A percentile compares a stretch with the other conserved stretches of the same genome.
Conservation (phyloP, 2,329 filamentous ascomycete genomes). For the Knufia fluminis region DNA sequence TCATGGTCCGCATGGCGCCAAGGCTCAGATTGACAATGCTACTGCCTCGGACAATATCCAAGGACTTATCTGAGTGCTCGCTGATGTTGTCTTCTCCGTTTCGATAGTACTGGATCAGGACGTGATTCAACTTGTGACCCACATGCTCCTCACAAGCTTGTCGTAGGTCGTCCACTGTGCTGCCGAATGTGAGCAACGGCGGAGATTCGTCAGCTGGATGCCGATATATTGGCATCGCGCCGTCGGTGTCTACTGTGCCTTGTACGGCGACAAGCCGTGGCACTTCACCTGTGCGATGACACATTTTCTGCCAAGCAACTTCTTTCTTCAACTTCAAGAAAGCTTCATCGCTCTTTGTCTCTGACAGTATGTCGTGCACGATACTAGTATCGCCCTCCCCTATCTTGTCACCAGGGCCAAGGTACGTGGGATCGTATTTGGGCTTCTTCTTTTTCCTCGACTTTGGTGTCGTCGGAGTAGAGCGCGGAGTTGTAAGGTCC, state of each 20-base stretch:
- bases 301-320: slow-evolving; percentile 84
- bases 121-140: slow-evolving; percentile 80
- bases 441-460: neutral
- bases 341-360: slow-evolving; percentile 50
- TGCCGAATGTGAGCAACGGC: slow-evolving; percentile 64
- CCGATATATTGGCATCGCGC: slow-evolving; percentile 75
- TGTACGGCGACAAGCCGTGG: slow-evolving; percentile 87
- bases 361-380: slow-evolving; percentile 58
- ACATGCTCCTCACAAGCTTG: slow-evolving; percentile 59
- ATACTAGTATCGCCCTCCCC: slow-evolving; percentile 76
- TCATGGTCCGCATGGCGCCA: slow-evolving; percentile 86
- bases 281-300: slow-evolving; percentile 81
- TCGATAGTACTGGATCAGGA: slow-evolving; percentile 88
- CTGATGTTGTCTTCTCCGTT: slow-evolving; percentile 82
- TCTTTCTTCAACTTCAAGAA: slow-evolving; percentile 39
- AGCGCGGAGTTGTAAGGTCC: neutral
- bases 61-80: slow-evolving; percentile 92
- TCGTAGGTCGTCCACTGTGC: slow-evolving; percentile 61
- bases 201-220: slow-evolving; percentile 87
- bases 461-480: neutral
- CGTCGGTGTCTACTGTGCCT: slow-evolving; percentile 56
- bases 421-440: slow-evolving; percentile 5
- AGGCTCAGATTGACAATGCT: slow-evolving; percentile 89
- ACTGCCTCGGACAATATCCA: slow-evolving; percentile 74
- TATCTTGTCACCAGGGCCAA: slow-evolving; percentile 45